These are phyloP conservation scores for Daldinia decipiens DNA, from an alignment of 495 filamentous ascomycete species.

Conservation along the genomic window DNA sequence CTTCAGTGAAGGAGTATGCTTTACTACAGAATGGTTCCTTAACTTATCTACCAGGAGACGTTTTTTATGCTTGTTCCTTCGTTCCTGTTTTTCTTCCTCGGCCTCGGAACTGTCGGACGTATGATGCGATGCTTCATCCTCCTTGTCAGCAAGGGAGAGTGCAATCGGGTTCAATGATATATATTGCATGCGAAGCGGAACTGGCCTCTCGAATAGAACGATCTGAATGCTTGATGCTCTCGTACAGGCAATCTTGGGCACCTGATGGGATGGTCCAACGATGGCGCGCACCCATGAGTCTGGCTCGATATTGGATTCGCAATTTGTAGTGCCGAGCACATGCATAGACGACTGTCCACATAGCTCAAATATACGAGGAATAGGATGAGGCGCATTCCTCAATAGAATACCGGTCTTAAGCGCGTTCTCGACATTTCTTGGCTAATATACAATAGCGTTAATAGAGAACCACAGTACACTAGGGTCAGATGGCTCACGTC, in stretches of 20 bases:
- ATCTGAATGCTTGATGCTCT: constrained; percentile 78
- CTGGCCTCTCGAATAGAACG: constrained; percentile 86
- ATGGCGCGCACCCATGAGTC: constrained; percentile 77
- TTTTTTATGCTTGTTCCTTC: constrained; percentile 62
- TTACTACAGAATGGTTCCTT: constrained; percentile 84
- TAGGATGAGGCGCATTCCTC: constrained; percentile 82
- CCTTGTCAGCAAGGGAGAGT: constrained; percentile 84
- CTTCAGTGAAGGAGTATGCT: constrained; percentile 79
- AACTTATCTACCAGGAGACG: constrained; percentile 84
- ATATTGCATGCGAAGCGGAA: constrained; percentile 93
- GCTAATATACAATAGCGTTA: constrained; percentile 50
- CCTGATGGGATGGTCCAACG: constrained; percentile 63
- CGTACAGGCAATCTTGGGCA: constrained; percentile 79
- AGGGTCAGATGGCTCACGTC: constrained; percentile 67
- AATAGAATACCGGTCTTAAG: constrained; percentile 84
- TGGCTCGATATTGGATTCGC: constrained; percentile 60
- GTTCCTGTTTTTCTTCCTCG: constrained; percentile 71
- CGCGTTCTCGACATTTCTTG: constrained; percentile 84
- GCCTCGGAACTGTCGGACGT: constrained; percentile 62
- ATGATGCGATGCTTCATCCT: constrained; percentile 45
- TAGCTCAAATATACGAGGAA: constrained; percentile 80
- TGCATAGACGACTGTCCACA: constrained; percentile 86
- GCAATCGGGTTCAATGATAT: constrained; percentile 92
- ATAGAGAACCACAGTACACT: background rate
- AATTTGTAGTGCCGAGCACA: constrained; percentile 84